phyloP scores from a whole-genome alignment of 805 yeast genomes.

The Kazachstania viticola region DNA sequence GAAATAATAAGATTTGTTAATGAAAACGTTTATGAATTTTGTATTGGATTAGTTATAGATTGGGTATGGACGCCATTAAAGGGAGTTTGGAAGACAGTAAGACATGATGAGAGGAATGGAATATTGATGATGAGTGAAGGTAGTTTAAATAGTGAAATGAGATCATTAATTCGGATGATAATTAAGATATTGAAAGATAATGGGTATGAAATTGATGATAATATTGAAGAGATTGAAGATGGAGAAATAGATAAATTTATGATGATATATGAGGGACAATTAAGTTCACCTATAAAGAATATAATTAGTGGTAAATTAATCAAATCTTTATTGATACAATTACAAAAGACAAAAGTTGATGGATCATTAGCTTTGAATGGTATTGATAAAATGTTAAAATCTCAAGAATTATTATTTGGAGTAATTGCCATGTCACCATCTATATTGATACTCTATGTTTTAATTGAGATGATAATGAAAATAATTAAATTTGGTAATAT shows the following conservation, averaged over 20 bases:
- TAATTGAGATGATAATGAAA: conserved; percentile 26
- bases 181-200: conserved; percentile 34
- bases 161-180: conserved; percentile 81
- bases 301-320: conserved; percentile 56
- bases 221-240: conserved; percentile 31
- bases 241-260: conserved; percentile 73
- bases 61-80: conserved; percentile 75
- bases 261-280: conserved; percentile 40
- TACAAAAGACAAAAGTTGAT: conserved; percentile 95
- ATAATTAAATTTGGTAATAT: conserved; percentile 15
- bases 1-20: conserved; percentile 46
- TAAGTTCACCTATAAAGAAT: conserved; percentile 56
- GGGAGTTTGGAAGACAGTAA: conserved; percentile 65
- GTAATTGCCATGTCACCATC: conserved; percentile 83
- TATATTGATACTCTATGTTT: conserved; percentile 42
- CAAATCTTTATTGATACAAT: conserved; percentile 71
- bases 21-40: conserved; percentile 51
- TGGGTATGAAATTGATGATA: conserved; percentile 1
- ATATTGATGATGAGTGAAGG: conserved; percentile 72
- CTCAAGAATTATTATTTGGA: conserved; percentile 92
- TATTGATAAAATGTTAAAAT: conserved; percentile 76
- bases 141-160: conserved; percentile 65
- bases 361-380: conserved; percentile 85
- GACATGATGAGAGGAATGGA: conserved; percentile 66
- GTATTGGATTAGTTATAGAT: conserved; percentile 55